Conservation (phyloP, 345 rosid species). For the Rhizophora mangle region DNA sequence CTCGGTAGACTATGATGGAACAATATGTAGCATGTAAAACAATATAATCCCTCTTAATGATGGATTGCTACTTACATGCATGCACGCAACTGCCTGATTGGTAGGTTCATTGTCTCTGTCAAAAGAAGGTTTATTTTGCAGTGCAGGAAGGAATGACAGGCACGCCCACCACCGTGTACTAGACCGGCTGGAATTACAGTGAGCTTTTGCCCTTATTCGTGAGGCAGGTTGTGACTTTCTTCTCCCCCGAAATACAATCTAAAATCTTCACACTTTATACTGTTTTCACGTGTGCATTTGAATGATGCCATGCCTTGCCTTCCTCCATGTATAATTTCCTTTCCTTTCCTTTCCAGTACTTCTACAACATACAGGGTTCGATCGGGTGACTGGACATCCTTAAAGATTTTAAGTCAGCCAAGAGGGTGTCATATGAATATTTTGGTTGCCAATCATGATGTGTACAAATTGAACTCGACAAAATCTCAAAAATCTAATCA, state of each 20-base stretch:
- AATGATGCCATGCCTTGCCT: slow-evolving; percentile 1
- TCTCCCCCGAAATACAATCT: not conserved
- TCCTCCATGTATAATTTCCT: not conserved
- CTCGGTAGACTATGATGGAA: too few relatives aligned
- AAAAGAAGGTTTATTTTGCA: not conserved
- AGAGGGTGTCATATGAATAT: too few relatives aligned
- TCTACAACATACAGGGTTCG: too few relatives aligned
- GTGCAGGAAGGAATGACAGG: slow-evolving; percentile 5
- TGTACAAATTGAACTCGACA: too few relatives aligned
- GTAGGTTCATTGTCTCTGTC: slow-evolving; percentile 14
- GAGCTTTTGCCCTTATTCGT: not conserved
- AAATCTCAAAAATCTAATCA: too few relatives aligned
- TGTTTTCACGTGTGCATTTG: slow-evolving; percentile 5
- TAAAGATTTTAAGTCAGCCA: too few relatives aligned
- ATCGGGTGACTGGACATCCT: too few relatives aligned
- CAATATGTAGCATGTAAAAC: too few relatives aligned
- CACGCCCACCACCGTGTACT: slow-evolving; percentile 5
- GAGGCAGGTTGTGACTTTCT: slow-evolving; percentile 1
- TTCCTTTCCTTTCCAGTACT: not conserved
- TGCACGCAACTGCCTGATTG: not conserved
- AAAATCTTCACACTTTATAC: not conserved
- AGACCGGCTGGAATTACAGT: not conserved
- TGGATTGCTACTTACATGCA: too few relatives aligned
- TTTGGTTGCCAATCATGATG: too few relatives aligned
- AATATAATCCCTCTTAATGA: too few relatives aligned